Base-by-base conservation (phyloP, 768 basidiomycete species). In the Rhodotorula graminis region DNA sequence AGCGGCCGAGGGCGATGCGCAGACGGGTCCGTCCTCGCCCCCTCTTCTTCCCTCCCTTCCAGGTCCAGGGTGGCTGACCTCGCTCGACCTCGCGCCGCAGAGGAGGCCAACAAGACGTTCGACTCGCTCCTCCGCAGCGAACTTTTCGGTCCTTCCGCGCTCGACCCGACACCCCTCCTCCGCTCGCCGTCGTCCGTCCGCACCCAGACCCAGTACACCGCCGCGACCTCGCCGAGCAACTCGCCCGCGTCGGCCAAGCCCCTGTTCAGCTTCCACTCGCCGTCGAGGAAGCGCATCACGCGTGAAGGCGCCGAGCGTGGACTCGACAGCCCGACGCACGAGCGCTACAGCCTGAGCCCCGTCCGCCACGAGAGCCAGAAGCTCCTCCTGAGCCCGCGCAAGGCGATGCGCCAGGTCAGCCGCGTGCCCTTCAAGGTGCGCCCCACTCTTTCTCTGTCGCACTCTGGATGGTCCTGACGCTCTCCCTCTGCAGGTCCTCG, bases 381-480 rank as follows among this genome's bases (percentile, higher is more conserved):
- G 63, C 84, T 96, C 25, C 87, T 99, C 58, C 87, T 93, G 73
- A 90, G 89, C 66, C 93, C 94, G 0, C 85, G 91, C 42, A 87
- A 91, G 62, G 85, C 88, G 69, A 86, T 91, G 14, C 87, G 95
- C 57, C 88, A 84, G 69, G 90, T 97, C 3, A 89, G 89, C 83
- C 93, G 95, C 81, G 96, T 94, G 0, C 95, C 95, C 4, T 98
- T 95, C 83, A 88, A 96, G 69, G 95, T 97, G 25, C 27, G 70
- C 49, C 23, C 7, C 1, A 0, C 3, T 40, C 42, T 44, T 9
- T 40, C 19, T 42, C 37, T 15, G 11, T 18, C 18, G 16, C 50
- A 4, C 14, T 25, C 0, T 12, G 29, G 9, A 27, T 9, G 27
- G 15, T 12, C 12, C 58, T 50, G 31, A 37, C n/a, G 29, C 16